Conservation (phyloP, 2,329 filamentous ascomycete species). For the Paecilomyces sp. region DNA sequence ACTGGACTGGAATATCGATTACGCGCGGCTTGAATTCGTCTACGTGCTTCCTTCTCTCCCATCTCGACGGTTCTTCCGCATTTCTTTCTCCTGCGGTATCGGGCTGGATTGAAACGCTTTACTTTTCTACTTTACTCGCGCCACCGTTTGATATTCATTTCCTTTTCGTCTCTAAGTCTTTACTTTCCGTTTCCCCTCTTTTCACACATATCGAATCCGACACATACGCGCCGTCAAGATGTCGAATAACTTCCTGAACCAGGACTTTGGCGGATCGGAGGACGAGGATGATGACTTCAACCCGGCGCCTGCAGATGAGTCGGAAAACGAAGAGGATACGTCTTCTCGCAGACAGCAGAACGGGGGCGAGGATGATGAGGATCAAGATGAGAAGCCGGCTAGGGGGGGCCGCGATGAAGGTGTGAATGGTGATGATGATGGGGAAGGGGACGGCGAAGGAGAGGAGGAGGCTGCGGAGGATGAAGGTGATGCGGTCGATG, state of each 20-base stretch:
- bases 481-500: slow-evolving; percentile 35
- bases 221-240: slow-evolving; percentile 11
- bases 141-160: not conserved
- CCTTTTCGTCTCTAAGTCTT: not conserved
- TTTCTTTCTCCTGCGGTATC: not conserved
- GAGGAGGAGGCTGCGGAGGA: slow-evolving; percentile 49
- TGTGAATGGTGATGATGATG: slow-evolving; percentile 36
- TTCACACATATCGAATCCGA: not conserved
- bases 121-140: not conserved
- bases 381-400: slow-evolving; percentile 21
- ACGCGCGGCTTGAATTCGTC: not conserved
- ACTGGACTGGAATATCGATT: not conserved
- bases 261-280: slow-evolving; percentile 46
- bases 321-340: slow-evolving; percentile 54
- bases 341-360: slow-evolving; percentile 30
- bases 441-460: slow-evolving; percentile 37
- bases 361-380: slow-evolving; percentile 39
- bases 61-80: not conserved
- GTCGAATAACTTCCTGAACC: slow-evolving; percentile 41
- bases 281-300: slow-evolving; percentile 88
- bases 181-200: not conserved
- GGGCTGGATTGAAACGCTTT: not conserved
- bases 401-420: slow-evolving; percentile 24
- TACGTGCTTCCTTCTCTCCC: not conserved
- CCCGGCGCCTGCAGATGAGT: slow-evolving; percentile 65